Evolutionary conservation across 805 yeast species (phyloP), one percentile per base, ranked within the genome.

Genomic region (Ogataea ganodermae): DNA sequence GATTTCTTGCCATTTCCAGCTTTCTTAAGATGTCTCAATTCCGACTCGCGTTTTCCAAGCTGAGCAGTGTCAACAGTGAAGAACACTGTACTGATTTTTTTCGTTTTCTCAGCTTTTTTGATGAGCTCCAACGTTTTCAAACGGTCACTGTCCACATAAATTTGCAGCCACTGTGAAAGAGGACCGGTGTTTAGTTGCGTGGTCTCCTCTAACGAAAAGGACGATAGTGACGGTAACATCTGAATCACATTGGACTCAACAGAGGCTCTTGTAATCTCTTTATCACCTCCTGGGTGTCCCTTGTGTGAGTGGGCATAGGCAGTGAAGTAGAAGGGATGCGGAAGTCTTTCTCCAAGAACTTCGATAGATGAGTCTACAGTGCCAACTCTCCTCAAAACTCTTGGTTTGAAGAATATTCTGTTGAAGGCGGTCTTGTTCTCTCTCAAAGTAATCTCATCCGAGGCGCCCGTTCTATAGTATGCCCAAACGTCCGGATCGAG

Each of bases 11-110:
- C 33, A 17, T 16, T 23, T 9, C 17, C 32, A 12, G 42, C n/a
- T 6, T 22, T 22, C 12, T 31, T 35, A 14, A 31, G 30, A 5
- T 18, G 20, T 33, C 45, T 42, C 68, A 68, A 48, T n/a, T 72
- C 76, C 63, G 86, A 86, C 66, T 89, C 96, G 53, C 96, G 78
- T 50, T 89, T 78, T 7, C 96, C 96, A 31, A 87, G 71, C 53
- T 84, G 84, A 4, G 96, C 95, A 0, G 95, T 92, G 69, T 88
- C 96, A 3, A 86, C 92, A 1, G 96, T 88, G 55, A 88, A 80
- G 59, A 86, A 86, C 23, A 88, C 67, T 1, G 89, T 94, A 57
- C 91, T 43, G 83, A 70, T 42, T 68, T 62, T 61, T 13, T 67
- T 67, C 46, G 67, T 61, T 33, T 84, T 60, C 35, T 84, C 89